Evolutionary conservation across 2,329 filamentous ascomycete species (phyloP).

Genomic region (Penicillium sp.): DNA sequence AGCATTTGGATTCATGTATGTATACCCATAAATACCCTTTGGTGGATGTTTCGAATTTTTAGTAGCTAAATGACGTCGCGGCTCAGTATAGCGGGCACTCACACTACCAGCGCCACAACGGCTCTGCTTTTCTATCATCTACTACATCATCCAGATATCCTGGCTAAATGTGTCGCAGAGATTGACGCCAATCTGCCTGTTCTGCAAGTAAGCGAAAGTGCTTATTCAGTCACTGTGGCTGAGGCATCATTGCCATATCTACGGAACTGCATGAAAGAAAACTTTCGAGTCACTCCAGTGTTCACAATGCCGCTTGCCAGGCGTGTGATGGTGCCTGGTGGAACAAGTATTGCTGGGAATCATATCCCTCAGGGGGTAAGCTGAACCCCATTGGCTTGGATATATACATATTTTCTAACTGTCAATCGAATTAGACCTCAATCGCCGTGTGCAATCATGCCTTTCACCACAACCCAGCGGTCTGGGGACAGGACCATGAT

Average conservation of each 20-base stretch:
- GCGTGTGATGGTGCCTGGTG: slow-evolving; percentile 25
- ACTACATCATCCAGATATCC: slow-evolving; percentile 27
- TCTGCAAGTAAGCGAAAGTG: slow-evolving; percentile 7
- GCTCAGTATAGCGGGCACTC: slow-evolving; percentile 33
- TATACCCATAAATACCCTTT: slow-evolving; percentile 1
- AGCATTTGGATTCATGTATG: slow-evolving; percentile 40
- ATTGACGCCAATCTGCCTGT: slow-evolving; percentile 2
- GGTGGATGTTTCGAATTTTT: too few relatives aligned
- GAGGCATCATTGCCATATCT: slow-evolving; percentile 30
- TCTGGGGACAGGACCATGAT: slow-evolving; percentile 36
- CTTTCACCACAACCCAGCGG: slow-evolving; percentile 33
- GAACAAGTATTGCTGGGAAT: slow-evolving; percentile 24
- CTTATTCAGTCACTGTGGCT: slow-evolving; percentile 24
- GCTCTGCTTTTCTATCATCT: slow-evolving; percentile 34
- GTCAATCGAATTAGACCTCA: slow-evolving; percentile 24
- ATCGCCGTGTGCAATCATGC: slow-evolving; percentile 37
- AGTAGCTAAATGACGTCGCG: background rate
- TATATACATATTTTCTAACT: background rate
- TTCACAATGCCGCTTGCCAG: slow-evolving; percentile 37
- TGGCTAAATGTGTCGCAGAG: slow-evolving; percentile 13
- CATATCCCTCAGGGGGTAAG: slow-evolving; percentile 29
- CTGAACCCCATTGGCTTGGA: background rate
- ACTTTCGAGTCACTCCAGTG: slow-evolving; percentile 36
- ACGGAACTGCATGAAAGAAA: slow-evolving; percentile 31
- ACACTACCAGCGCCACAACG: slow-evolving; percentile 34